Evolutionary conservation across 2,329 filamentous ascomycete genomes (phyloP), one percentile per base, ranked within the genome.

Genomic region (Cyanodermella asteris): DNA sequence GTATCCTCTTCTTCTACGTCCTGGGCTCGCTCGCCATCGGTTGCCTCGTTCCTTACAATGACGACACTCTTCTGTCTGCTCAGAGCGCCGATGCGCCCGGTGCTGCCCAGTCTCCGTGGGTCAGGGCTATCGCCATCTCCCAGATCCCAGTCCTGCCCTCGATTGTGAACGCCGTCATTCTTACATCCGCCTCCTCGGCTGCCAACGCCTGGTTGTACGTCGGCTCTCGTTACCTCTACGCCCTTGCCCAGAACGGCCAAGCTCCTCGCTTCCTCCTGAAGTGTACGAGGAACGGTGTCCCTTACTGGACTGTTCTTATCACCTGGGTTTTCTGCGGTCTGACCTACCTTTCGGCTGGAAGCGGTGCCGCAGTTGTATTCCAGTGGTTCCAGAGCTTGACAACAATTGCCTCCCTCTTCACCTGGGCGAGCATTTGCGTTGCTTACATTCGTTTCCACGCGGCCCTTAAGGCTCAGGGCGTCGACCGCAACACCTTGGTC

Each of bases 181-280:
- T 54, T 26, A 52, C 49, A 1, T 47, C 49, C 22, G 50, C 51
- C 9, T 41, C 51, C 26, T 54, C 50, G 7, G 45, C 50, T 3
- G 50, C 47, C 19, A 55, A 54, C 31, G 46, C 46, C 20, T 49
- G 49, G 28, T 42, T 50, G 11, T 52, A 47, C 34, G 43, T 40
- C 13, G 49, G 71, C 25, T 71, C 65, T 20, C 65, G 74, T 40
- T 65, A 78, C 12, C 53, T 81, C 6, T 69, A 74, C 40, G 46
- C 46, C 16, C 37, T 52, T 3, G 49, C 49, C 1, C 35, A 60
- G 34, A 58, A 59, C 34, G 44, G 51, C 4, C 58, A 62, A 34
- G 61, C 60, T 2, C 61, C 61, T 3, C 48, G 42, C 26, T 47
- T 64, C 36, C 51, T 64, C 27, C 40, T 61, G 23, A 52, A 47